These are phyloP conservation scores for Ascosphaera aggregata DNA, from an alignment of 2,329 filamentous ascomycete species.

Conservation along the genomic window DNA sequence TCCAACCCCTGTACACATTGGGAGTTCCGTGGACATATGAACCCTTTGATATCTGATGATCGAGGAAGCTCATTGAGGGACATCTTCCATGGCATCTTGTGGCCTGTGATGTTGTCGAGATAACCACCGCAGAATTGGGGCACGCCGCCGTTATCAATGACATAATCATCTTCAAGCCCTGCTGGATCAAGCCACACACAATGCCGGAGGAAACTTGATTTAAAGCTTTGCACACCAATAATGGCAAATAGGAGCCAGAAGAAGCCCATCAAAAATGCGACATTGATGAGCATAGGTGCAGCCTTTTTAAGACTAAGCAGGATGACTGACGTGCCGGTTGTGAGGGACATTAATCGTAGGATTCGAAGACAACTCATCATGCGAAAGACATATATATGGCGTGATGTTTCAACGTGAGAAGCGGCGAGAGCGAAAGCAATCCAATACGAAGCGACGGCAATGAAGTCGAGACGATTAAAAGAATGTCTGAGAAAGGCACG, in stretches of 20 bases:
- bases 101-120: conserved; percentile 35
- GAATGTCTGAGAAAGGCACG: conserved; percentile 84
- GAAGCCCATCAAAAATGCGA: conserved; percentile 84
- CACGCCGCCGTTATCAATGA: conserved; percentile 30
- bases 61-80: conserved; percentile 14
- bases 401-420: conserved; percentile 39
- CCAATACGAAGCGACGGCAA: conserved; percentile 92
- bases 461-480: conserved; percentile 86
- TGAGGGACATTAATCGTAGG: conserved; percentile 69
- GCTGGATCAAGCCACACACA: conserved; percentile 54
- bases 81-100: conserved; percentile 43
- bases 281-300: conserved; percentile 70
- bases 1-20: conserved; percentile 47
- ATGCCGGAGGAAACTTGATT: conserved; percentile 52
- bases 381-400: conserved; percentile 71
- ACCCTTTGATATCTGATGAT: conserved; percentile 44
- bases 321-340: conserved; percentile 85
- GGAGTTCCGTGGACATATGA: conserved; percentile 63
- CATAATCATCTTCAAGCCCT: conserved; percentile 16
- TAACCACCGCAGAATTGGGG: conserved; percentile 75
- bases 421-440: conserved; percentile 57
- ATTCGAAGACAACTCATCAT: conserved; percentile 96
- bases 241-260: conserved; percentile 98
- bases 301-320: conserved; percentile 88
- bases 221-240: conserved; percentile 90